Evolutionary conservation across 2,329 filamentous ascomycete genomes (phyloP), one percentile per base, ranked within the genome.

Genomic region (Cladophialophora carrionii): DNA sequence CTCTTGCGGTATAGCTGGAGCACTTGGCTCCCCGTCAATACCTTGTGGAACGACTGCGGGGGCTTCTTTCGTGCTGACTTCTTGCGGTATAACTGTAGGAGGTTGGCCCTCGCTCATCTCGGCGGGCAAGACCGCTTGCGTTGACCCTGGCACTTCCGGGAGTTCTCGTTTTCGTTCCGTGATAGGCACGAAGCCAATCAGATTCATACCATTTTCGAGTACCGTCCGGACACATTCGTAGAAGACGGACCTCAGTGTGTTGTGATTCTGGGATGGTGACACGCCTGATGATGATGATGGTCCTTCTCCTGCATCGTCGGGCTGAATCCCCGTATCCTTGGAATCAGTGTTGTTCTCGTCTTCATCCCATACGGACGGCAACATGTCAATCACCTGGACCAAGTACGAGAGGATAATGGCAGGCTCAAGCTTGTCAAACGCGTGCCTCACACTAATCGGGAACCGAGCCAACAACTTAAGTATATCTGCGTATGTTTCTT

Each of bases 351-450:
- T 29, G 48, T 52, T 17, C 20, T 51, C 14, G 14, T 52, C 26
- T 4, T 52, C 48, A 14, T 52, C 48, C 48, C 48, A 52, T 26
- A 52, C 48, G 12, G 48, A 26, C 20, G 48, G 48, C 26, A 52
- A 52, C 48, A 52, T 26, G 48, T 24, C 48, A 12, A 52, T n/a
- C 48, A 52, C 48, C 22, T 52, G 48, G 20, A 26, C 3, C 26
- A 52, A 52, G 48, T 52, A 52, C 20, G 48, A 52, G 48, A 52
- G 12, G 48, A 52, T 52, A 6, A 9, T 52, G 14, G 48, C 12
- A 52, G 48, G 48, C 20, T 52, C 48, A 52, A 52, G 48, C 48
- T n/a, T 52, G 6, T 52, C 48, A 52, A 52, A 52, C 22, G 48
- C 48, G 48, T 52, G 48, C 48, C 26, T 52, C 22, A 29, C 48